These are phyloP conservation scores for Rhizopogon vulgaris DNA, from an alignment of 768 basidiomycete species.

Conservation along the genomic window DNA sequence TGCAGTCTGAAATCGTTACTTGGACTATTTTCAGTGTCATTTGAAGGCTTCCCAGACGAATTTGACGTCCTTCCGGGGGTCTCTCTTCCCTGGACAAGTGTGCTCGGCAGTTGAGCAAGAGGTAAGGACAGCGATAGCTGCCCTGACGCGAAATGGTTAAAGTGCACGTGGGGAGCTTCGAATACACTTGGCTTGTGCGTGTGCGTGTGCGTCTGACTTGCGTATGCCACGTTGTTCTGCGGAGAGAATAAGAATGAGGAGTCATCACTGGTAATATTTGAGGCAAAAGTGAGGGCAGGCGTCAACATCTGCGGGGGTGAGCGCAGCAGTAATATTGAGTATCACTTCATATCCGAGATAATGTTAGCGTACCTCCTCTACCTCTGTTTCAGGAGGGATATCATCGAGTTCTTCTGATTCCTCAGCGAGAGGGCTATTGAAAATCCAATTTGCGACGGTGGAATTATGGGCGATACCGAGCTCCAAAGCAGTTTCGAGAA, in stretches of 20 bases:
- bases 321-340: constrained; percentile 2
- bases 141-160: constrained; percentile 24
- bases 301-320: constrained; percentile 14
- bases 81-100: neutral
- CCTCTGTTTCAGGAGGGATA: constrained; percentile 11
- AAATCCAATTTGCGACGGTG: constrained; percentile 67
- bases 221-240: constrained; percentile 11
- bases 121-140: constrained; percentile 23
- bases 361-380: constrained; percentile 24
- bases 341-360: neutral
- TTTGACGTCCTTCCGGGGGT: neutral
- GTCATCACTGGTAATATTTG: constrained; percentile 38
- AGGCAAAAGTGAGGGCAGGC: constrained; percentile 34
- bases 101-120: constrained; percentile 9
- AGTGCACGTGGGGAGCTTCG: constrained; percentile 25
- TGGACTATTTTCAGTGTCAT: constrained; percentile 10
- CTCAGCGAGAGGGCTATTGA: constrained; percentile 52
- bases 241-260: constrained; percentile 28
- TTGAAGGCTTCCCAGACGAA: constrained; percentile 1
- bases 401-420: constrained; percentile 43
- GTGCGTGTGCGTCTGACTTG: constrained; percentile 19
- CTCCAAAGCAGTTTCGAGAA: constrained; percentile 66
- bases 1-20: constrained; percentile 18
- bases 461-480: constrained; percentile 57
- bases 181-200: constrained; percentile 23